phyloP scores from a whole-genome alignment of 192 early-diverging fungal species.

The Backusella sp. region DNA sequence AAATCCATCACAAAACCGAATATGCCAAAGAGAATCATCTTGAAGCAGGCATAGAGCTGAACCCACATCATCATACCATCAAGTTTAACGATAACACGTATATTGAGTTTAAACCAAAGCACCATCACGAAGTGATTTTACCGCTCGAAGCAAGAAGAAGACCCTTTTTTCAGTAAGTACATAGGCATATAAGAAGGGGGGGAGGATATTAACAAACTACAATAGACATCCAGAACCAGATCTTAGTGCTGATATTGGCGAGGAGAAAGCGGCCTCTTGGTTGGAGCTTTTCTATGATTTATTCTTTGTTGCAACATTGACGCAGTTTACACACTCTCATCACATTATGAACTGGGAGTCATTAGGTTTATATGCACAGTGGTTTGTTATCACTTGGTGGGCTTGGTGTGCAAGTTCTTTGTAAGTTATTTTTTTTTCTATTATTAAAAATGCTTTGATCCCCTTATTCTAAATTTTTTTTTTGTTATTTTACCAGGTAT shows the following conservation, averaged over 20 bases:
- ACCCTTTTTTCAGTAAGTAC: constrained; percentile 30
- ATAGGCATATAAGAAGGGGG: neutral
- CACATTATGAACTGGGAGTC: constrained; percentile 41
- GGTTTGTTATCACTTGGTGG: constrained; percentile 55
- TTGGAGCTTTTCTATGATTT: constrained; percentile 52
- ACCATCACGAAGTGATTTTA: constrained; percentile 6
- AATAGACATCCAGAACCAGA: constrained; percentile 30
- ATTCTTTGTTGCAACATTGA: constrained; percentile 48
- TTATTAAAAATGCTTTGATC: neutral
- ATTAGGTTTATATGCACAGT: constrained; percentile 40
- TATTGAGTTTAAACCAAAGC: constrained; percentile 32
- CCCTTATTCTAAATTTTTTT: constrained; percentile 1
- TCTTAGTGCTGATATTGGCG: constrained; percentile 39
- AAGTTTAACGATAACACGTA: constrained; percentile 31
- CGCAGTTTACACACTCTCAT: constrained; percentile 47
- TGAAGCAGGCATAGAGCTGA: neutral
- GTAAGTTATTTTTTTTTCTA: constrained; percentile 24
- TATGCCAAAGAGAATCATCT: neutral
- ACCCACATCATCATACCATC: constrained; percentile 23
- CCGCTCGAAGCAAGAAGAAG: constrained; percentile 16
- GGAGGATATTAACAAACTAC: neutral
- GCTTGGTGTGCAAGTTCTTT: constrained; percentile 46
- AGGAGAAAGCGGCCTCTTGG: constrained; percentile 34
- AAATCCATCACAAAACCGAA: constrained; percentile 32
- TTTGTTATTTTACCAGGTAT: constrained; percentile 15